phyloP scores from a whole-genome alignment of 2,329 filamentous ascomycete genomes.

The Pseudofabraea citricarpa region DNA sequence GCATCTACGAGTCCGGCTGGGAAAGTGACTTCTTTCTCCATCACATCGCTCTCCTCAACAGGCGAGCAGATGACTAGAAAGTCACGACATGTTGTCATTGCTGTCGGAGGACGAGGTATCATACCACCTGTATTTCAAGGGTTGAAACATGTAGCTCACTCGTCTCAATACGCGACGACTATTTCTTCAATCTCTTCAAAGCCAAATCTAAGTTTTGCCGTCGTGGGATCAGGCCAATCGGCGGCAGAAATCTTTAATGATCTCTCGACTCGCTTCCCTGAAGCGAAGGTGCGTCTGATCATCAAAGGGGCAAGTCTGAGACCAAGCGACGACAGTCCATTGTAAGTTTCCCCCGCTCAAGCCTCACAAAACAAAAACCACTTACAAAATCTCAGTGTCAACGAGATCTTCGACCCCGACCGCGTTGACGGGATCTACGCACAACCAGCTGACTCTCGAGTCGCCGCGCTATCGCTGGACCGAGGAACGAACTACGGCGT shows the following conservation, averaged over 20 bases:
- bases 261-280: constrained; percentile 75
- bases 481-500: constrained; percentile 92
- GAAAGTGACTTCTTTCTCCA: constrained; percentile 26
- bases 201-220: constrained; percentile 51
- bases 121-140: constrained; percentile 65
- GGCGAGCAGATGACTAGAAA: constrained; percentile 35
- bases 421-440: constrained; percentile 74
- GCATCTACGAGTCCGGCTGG: constrained; percentile 11
- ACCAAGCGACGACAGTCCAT: constrained; percentile 93
- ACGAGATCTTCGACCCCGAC: constrained; percentile 91
- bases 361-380: not conserved
- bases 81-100: constrained; percentile 53
- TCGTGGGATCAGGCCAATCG: constrained; percentile 86
- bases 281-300: constrained; percentile 70
- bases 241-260: constrained; percentile 95
- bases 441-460: constrained; percentile 57
- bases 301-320: constrained; percentile 80
- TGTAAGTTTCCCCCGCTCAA: constrained; percentile 51
- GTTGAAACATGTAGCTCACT: constrained; percentile 76
- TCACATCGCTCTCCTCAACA: constrained; percentile 19
- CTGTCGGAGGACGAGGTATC: constrained; percentile 63
- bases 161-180: constrained; percentile 73
- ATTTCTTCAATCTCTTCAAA: constrained; percentile 49
- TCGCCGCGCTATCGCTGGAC: constrained; percentile 57
- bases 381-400: constrained; percentile 58